phyloP scores from a whole-genome alignment of 306 rosid genomes.

The Malus asiatica region DNA sequence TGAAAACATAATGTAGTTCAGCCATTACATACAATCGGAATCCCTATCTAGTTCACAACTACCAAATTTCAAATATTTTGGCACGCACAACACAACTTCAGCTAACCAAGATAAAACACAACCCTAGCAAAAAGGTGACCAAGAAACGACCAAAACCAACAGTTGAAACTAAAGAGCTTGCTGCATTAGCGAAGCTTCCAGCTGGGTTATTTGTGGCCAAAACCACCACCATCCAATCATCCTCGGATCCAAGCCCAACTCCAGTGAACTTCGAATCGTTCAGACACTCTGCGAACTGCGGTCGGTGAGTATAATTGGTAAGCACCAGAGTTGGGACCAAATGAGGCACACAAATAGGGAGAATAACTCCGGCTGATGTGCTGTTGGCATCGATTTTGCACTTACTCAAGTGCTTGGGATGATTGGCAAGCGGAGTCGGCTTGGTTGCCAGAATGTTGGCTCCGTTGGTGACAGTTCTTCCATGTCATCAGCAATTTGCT shows the following conservation, averaged over 20 bases:
- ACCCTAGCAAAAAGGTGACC: conserved; percentile 12
- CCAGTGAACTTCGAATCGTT: conserved; percentile 31
- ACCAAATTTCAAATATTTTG: background rate
- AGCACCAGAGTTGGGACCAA: conserved; percentile 19
- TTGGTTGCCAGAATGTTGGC: conserved; percentile 13
- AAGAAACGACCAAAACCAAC: conserved; percentile 1
- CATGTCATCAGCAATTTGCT: conserved; percentile 38
- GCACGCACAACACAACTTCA: background rate
- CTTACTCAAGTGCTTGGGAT: conserved; percentile 13
- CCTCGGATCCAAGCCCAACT: conserved; percentile 48
- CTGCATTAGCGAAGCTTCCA: conserved; percentile 45
- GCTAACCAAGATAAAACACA: conserved; percentile 1
- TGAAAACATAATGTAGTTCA: background rate
- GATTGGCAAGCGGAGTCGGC: conserved; percentile 21
- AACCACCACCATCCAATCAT: conserved; percentile 58
- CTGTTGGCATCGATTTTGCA: conserved; percentile 46
- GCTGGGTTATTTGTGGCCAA: conserved; percentile 31
- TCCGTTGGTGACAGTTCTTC: conserved; percentile 32
- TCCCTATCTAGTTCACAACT: background rate
- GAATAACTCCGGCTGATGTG: conserved; percentile 37
- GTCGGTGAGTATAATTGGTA: conserved; percentile 29
- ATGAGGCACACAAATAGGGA: conserved; percentile 51
- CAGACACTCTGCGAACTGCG: conserved; percentile 18
- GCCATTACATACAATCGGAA: background rate
- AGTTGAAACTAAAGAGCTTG: conserved; percentile 1